A percentile compares a stretch with the other conserved stretches of the same genome.
These are phyloP conservation scores for Nitzschia sp. DNA, from an alignment of 108 stramenopile species.

Conservation along the genomic window DNA sequence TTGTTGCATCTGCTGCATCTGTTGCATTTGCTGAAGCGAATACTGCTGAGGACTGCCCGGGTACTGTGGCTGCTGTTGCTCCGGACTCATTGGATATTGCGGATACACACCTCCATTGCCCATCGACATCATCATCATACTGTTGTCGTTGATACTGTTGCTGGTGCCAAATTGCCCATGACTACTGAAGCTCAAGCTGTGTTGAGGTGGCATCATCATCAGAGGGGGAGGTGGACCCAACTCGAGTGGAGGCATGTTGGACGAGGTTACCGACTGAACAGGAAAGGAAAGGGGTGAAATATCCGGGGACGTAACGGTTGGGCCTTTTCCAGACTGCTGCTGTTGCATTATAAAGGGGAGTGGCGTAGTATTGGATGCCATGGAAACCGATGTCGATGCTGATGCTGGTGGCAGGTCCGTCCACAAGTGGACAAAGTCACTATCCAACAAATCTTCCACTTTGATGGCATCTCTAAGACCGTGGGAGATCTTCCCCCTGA, in stretches of 20 bases:
- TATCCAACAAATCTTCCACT: conserved; percentile 14
- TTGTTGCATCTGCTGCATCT: no score
- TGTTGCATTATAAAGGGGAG: not conserved
- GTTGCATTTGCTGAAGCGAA: no score
- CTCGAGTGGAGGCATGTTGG: not conserved
- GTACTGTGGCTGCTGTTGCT: no score
- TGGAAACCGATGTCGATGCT: no score
- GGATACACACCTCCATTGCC: no score
- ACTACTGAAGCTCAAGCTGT: not conserved
- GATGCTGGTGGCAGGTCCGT: not conserved
- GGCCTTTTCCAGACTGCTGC: not conserved
- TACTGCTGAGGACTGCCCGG: no score
- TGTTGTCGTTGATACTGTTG: no score
- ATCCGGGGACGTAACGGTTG: not conserved
- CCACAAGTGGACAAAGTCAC: conserved; percentile 19
- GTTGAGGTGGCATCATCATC: conserved; percentile 6
- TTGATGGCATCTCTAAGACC: conserved; percentile 21
- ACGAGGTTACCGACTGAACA: not conserved
- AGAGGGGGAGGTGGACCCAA: not conserved
- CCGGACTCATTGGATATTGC: no score
- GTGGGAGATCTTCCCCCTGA: conserved; percentile 17
- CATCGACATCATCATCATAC: no score
- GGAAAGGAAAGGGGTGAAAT: not conserved
- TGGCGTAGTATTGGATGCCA: no score
- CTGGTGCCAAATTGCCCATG: no score